These are phyloP conservation scores for Colletotrichum camelliae DNA, from an alignment of 2,329 filamentous ascomycete species.

Conservation along the genomic window DNA sequence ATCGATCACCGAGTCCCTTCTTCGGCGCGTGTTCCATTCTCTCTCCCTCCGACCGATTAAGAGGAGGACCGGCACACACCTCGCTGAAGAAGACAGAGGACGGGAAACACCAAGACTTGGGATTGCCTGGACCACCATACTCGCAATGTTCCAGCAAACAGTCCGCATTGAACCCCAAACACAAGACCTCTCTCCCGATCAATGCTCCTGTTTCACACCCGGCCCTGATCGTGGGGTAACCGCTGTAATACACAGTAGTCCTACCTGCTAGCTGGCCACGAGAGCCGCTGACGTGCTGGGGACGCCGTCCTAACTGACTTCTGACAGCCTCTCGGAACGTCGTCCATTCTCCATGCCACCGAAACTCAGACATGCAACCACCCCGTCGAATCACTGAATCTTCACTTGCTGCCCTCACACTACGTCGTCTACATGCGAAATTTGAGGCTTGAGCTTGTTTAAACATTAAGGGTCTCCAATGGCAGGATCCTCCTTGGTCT, in stretches of 20 bases:
- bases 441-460: background rate
- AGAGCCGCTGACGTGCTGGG: background rate
- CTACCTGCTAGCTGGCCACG: background rate
- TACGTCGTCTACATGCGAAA: background rate
- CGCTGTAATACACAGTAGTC: background rate
- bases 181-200: constrained; percentile 11
- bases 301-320: background rate
- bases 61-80: background rate
- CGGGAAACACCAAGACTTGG: background rate
- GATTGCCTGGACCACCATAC: background rate
- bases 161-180: constrained; percentile 18
- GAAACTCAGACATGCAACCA: background rate
- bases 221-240: background rate
- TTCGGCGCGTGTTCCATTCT: background rate
- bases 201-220: constrained; percentile 20
- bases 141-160: constrained; percentile 1
- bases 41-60: background rate
- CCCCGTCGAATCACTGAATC: background rate
- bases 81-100: background rate
- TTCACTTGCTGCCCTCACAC: background rate
- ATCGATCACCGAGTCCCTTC: background rate
- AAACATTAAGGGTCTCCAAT: background rate
- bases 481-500: constrained; percentile 1
- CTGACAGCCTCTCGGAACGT: background rate
- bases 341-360: background rate